These are phyloP conservation scores for Stephania cephalantha DNA, from an alignment of 164 flowering plant species.

Conservation along the genomic window DNA sequence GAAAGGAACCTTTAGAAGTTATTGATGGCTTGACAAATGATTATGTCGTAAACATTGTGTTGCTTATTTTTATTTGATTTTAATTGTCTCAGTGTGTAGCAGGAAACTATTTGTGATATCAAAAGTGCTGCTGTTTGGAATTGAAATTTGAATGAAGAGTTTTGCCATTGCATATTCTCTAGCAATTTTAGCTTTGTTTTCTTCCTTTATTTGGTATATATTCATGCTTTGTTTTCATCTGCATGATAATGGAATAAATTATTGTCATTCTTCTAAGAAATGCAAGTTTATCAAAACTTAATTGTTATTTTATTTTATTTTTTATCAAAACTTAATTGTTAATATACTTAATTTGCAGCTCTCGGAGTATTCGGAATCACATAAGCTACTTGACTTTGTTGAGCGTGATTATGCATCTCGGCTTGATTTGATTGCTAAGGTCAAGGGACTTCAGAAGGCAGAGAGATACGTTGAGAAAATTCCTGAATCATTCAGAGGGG, in stretches of 20 bases:
- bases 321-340: neutral
- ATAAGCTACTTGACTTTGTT: slow-evolving; percentile 29
- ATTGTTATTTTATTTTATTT: slow-evolving; percentile 12
- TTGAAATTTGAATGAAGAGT: neutral
- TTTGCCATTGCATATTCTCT: neutral
- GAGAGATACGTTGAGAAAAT: slow-evolving; percentile 48
- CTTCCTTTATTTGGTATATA: neutral
- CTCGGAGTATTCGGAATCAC: slow-evolving; percentile 71
- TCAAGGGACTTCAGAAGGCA: slow-evolving; percentile 53
- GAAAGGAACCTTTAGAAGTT: too few relatives aligned
- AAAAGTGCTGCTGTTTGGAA: neutral
- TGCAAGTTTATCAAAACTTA: neutral
- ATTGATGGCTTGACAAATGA: too few relatives aligned
- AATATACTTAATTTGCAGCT: slow-evolving; percentile 38
- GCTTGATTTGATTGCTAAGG: slow-evolving; percentile 64
- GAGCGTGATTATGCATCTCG: slow-evolving; percentile 80
- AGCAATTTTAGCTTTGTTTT: neutral
- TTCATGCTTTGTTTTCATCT: too few relatives aligned
- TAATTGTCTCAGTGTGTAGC: too few relatives aligned
- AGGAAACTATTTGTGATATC: too few relatives aligned
- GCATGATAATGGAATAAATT: neutral
- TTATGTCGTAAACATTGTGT: too few relatives aligned
- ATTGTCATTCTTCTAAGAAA: neutral
- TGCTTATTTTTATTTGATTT: too few relatives aligned
- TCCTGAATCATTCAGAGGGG: slow-evolving; percentile 60